Base-by-base conservation (phyloP, 495 filamentous ascomycete genomes). In the Talaromyces liani region DNA sequence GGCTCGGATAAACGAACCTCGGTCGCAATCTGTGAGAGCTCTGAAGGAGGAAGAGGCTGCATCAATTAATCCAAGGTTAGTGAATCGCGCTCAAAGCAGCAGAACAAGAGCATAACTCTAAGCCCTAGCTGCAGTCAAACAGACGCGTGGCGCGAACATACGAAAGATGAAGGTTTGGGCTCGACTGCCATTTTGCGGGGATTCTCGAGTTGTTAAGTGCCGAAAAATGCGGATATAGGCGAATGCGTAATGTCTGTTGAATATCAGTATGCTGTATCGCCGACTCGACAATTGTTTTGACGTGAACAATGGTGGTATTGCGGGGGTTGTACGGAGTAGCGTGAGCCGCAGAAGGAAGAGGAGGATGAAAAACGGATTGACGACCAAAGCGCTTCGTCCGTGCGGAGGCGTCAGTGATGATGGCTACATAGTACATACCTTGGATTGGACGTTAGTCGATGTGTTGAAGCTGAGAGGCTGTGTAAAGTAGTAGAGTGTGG, bases 21-120 rank as follows among this genome's bases (percentile, higher is more conserved):
- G 66, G 80, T 86, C 64, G 90, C 88, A 71, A 97, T 93, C 75
- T 93, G 88, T 75, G 85, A 86, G 61, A 97, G 84, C 66, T 92
- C 85, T 64, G 84, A 84, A 60, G 85, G 78, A 41, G 90, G 82
- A 57, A 97, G 80, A 45, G 92, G 92, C 90, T 95, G 63, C 62
- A 62, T 14, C 3, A 39, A 39, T n/a, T 18, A 14, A 31, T 29
- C 5, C 8, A 25, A 25, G 0, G 12, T 60, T n/a, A 62, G 45
- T 56, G 16, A 29, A 4, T n/a, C 22, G 16, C 27, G 22, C 22
- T 29, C 18, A 29, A 27, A 56, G 5, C 10, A 29, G 53, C 22
- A 27, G 14, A 29, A 8, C 12, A 29, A 16, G 53, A 27, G 51
- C 22, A 56, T 12, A 6, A 3, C 24, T 56, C 53, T n/a, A 56